Evolutionary conservation across 768 basidiomycete species (phyloP).

Genomic region (Trametes meyenii): DNA sequence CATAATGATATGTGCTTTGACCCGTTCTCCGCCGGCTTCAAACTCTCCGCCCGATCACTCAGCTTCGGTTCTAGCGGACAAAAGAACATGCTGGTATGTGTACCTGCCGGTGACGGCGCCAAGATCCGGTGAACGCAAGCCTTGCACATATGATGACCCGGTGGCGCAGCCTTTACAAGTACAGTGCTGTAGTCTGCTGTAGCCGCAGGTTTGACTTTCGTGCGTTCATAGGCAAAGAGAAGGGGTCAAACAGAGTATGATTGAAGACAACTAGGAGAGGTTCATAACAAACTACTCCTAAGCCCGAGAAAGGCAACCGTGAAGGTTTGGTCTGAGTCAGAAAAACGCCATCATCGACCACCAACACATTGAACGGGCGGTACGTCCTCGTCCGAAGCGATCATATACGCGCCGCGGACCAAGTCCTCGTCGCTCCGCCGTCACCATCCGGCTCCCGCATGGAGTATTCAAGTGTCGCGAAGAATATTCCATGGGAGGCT

Average conservation of each 20-base stretch:
- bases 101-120: slow-evolving; percentile 1
- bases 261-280: no score
- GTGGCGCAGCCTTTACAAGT: not conserved
- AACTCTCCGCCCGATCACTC: not conserved
- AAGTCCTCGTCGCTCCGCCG: not conserved
- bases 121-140: slow-evolving; percentile 9
- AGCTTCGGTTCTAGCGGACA: not conserved
- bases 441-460: not conserved
- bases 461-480: not conserved
- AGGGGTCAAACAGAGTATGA: no score
- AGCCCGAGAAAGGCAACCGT: not conserved
- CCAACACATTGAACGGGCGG: not conserved
- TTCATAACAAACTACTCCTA: no score
- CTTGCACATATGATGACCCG: not conserved
- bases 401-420: slow-evolving; percentile 3
- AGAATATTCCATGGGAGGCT: not conserved
- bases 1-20: no score
- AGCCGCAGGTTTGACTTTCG: not conserved
- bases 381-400: not conserved
- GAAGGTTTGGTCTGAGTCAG: not conserved
- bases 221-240: not conserved
- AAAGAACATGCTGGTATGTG: slow-evolving; percentile 8
- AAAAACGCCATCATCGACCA: not conserved
- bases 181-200: no score
- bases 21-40: no score